Base-by-base conservation (phyloP, 108 stramenopile species). In the Aurantiochytrium sp. region DNA sequence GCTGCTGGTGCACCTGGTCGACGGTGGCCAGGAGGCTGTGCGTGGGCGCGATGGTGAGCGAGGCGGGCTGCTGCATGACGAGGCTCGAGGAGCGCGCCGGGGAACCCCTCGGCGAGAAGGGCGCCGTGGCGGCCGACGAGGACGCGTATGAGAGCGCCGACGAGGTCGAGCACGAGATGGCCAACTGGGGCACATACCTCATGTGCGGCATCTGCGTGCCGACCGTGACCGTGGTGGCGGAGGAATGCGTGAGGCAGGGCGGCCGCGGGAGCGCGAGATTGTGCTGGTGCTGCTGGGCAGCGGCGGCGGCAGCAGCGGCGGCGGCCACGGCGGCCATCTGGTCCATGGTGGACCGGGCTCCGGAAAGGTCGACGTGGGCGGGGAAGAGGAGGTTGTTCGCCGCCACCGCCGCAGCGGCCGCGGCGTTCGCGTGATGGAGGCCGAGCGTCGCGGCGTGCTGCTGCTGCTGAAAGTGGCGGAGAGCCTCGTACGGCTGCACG, bases 111-210 rank as follows among this genome's bases (percentile, higher is more conserved):
- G 73, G 73, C 42, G 73, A 81, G 2, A 81, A 81, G 3, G 45
- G 42, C 21, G 73, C 45, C n/a, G 73, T 81, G 3, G 73, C 73
- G 10, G 73, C 73, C 8, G 42, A 41, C 19, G 73, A 81, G 10
- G 73, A 81, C 17, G 73, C 39, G 30, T 81, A 81, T 6, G 73
- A 81, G 27, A 81, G 73, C n/a, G 73, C 45, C 39, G 73, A 81
- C 45, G 73, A 81, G 45, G 73, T 48, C n/a, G 73, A 81, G 73
- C 73, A 81, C n/a, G 73, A 81, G 73, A 81, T 81, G 73, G 73
- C 39, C 6, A 81, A 24, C 42, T 81, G 39, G 21, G 59, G 59
- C 59, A 65, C 59, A 0, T 34, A 65, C 15, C 59, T 8, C 59
- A 65, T 65, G 59, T 65, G 59, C 59, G 59, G 59, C 59, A 65